Evolutionary conservation across 169 alveolate species (phyloP), one percentile per base, ranked within the genome.

Genomic region (Babesia bovis): DNA sequence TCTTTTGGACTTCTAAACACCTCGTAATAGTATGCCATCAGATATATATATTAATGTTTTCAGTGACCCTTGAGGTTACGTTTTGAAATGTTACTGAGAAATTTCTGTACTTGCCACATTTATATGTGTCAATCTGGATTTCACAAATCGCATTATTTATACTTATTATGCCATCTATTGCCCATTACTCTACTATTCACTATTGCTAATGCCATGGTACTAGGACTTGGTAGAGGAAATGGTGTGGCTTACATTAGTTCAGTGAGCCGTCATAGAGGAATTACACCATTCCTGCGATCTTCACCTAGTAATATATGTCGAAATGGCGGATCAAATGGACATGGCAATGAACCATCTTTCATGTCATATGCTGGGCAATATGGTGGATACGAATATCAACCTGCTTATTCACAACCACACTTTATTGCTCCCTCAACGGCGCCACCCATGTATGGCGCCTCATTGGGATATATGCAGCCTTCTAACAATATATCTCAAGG

Each of bases 311-410:
- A 55, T 49, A 47, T 63, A 30, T 21, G 61, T 3, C 4, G 53
- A 9, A 13, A 17, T 38, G 35, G 36, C 4, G 35, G 51, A n/a
- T 26, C 60, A 30, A 10, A 21, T 4, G 25, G 36, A 0, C 28
- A 10, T 17, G 1, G 33, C 23, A 1, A 49, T 6, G 47, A 21
- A 4, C 2, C 13, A 4, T 47, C 50, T 0, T 32, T 63, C 23
- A 50, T 58, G 26, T 40, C 73, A 4, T 63, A 63, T 49, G 73
- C 61, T 32, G 73, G 49, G 2, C 73, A 63, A 21, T 63, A 63
- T 63, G 73, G 73, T 1, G 60, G 73, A 3, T 63, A 45, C 60
- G 73, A 63, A 12, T 63, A 63, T 49, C 73, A 28, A n/a, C n/a
- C 19, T 47, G 73, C 61, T 30, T 63, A 63, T 44, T 42, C 61